Evolutionary conservation across 2,329 filamentous ascomycete genomes (phyloP).

Genomic region (Aspergillus viridinutans): DNA sequence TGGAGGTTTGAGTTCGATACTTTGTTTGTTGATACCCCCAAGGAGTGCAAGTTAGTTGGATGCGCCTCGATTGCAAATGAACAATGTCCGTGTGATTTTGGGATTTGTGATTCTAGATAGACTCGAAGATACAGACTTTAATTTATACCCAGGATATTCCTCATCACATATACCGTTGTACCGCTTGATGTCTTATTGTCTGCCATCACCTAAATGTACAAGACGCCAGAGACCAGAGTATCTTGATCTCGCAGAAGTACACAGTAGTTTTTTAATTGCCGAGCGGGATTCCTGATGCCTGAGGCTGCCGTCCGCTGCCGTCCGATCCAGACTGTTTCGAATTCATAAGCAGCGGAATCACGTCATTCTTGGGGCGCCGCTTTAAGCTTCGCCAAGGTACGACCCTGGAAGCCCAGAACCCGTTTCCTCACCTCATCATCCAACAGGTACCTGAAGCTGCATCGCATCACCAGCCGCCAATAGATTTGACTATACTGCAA

Average conservation of each 20-base stretch:
- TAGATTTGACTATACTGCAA: neutral
- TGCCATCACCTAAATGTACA: neutral
- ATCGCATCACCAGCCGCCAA: slow-evolving; percentile 3
- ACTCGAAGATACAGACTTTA: slow-evolving; percentile 6
- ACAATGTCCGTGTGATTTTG: slow-evolving; percentile 5
- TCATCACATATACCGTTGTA: neutral
- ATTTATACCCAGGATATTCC: neutral
- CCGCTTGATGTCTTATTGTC: neutral
- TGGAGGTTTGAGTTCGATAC: slow-evolving; percentile 9
- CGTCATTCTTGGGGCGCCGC: slow-evolving; percentile 27
- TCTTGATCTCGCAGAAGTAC: too few relatives aligned
- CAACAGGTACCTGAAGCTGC: neutral
- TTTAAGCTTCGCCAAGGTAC: neutral
- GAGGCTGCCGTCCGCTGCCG: slow-evolving; percentile 1
- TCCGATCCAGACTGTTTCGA: slow-evolving; percentile 20
- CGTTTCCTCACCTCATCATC: slow-evolving; percentile 9
- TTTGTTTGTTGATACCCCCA: slow-evolving; percentile 24
- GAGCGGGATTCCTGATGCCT: slow-evolving; percentile 4
- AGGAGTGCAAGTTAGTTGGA: slow-evolving; percentile 21
- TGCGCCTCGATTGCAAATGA: slow-evolving; percentile 11
- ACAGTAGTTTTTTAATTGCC: neutral
- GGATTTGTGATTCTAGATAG: slow-evolving; percentile 13
- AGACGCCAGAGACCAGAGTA: too few relatives aligned
- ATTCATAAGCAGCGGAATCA: slow-evolving; percentile 33
- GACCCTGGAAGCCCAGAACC: neutral